A percentile compares a stretch with the other conserved stretches of the same genome.
Evolutionary conservation across 192 early-diverging fungal genomes (phyloP).

Genomic region (Geranomyces michiganensis): DNA sequence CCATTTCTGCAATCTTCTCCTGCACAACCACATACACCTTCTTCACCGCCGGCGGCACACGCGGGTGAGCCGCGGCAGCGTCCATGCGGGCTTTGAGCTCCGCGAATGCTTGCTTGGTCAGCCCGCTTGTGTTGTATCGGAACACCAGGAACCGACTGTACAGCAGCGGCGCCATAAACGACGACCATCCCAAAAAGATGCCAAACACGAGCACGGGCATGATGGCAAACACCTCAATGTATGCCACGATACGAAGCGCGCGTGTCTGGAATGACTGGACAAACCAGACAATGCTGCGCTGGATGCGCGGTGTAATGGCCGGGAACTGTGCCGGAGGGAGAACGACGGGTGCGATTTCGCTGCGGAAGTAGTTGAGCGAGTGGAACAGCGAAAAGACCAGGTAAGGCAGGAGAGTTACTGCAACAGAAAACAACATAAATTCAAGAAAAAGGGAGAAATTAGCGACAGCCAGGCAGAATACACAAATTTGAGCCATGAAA

Average conservation of each 20-base stretch:
- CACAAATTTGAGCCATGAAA: too few relatives aligned
- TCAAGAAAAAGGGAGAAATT: constrained; percentile 20
- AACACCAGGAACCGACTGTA: constrained; percentile 75
- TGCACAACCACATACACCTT: constrained; percentile 18
- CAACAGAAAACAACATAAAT: too few relatives aligned
- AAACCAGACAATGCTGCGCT: constrained; percentile 55
- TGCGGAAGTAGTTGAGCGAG: constrained; percentile 68
- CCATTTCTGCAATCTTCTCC: neutral
- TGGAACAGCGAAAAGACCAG: constrained; percentile 77
- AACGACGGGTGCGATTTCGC: constrained; percentile 66
- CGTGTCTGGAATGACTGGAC: constrained; percentile 56
- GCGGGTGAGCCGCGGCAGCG: constrained; percentile 20
- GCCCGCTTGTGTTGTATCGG: constrained; percentile 66
- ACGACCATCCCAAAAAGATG: constrained; percentile 49
- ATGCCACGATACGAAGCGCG: constrained; percentile 67
- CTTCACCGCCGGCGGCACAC: constrained; percentile 24
- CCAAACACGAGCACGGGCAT: constrained; percentile 61
- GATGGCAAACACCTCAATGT: constrained; percentile 71
- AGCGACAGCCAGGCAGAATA: too few relatives aligned
- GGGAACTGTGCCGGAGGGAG: constrained; percentile 50
- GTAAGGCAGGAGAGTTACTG: constrained; percentile 79
- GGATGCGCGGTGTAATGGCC: constrained; percentile 52
- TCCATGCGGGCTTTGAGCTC: constrained; percentile 24
- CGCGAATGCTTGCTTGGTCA: constrained; percentile 39
- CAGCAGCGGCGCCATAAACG: constrained; percentile 61